phyloP scores from a whole-genome alignment of 2,329 filamentous ascomycete genomes.

The Penicillium frequentans region DNA sequence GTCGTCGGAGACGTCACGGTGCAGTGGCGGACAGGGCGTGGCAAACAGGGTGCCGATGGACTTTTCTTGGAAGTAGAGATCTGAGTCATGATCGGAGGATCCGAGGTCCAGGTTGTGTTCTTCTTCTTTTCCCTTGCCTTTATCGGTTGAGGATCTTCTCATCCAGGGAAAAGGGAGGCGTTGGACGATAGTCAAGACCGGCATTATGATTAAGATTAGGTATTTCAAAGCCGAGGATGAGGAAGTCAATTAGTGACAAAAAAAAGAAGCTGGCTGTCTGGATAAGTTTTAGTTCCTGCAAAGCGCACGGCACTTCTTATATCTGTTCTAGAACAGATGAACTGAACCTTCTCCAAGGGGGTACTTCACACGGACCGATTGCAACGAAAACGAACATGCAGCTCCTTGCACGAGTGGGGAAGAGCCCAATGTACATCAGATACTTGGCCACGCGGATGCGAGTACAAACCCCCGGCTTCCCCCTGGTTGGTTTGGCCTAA shows the following conservation, averaged over 20 bases:
- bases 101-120: background rate
- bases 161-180: constrained; percentile 23
- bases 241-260: background rate
- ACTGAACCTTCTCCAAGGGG: background rate
- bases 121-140: constrained; percentile 17
- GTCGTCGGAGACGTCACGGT: constrained; percentile 16
- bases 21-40: constrained; percentile 11
- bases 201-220: constrained; percentile 12
- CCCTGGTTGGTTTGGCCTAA: constrained; percentile 17
- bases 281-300: background rate
- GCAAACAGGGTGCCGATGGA: background rate
- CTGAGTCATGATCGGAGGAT: background rate
- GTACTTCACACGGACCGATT: background rate
- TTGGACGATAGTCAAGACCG: constrained; percentile 20
- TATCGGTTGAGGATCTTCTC: constrained; percentile 11
- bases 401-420: constrained; percentile 21
- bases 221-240: background rate
- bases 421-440: constrained; percentile 11
- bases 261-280: background rate
- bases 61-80: background rate
- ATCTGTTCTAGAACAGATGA: background rate
- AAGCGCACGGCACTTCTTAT: background rate
- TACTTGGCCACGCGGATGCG: constrained; percentile 21
- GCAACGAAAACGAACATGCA: constrained; percentile 19
- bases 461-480: constrained; percentile 1